Evolutionary conservation across 2,329 filamentous ascomycete genomes (phyloP), one percentile per base, ranked within the genome.

Genomic region (Aspergillus uvarum): DNA sequence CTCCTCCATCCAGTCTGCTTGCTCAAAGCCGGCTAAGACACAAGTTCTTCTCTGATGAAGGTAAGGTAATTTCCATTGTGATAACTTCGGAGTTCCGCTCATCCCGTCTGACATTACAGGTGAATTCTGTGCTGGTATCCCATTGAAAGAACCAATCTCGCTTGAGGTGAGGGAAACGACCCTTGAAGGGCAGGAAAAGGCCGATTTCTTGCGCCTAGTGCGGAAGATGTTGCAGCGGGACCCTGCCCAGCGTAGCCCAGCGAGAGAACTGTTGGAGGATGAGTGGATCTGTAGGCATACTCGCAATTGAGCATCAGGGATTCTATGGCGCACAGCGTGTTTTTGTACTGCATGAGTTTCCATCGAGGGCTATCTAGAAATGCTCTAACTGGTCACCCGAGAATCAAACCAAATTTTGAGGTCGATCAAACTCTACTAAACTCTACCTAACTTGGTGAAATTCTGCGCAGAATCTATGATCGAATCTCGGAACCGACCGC

Each of bases 41-140:
- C 2, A 77, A 76, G 51, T 81, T 79, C 67, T 81, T 80, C 54
- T 71, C 74, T 0, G 61, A 72, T 4, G 53, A 73, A 58, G 77
- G 77, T 75, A 71, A 59, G 59, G 54, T 42, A 54, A 32, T 22
- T 47, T 59, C 38, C 29, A 8, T 24, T 4, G 14, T 7, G 16
- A 19, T 44, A 24, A 4, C 19, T 31, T n/a, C 14, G 8, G 7
- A 52, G 55, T 47, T 31, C 10, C 10, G 22, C 59, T 61, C 32
- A 62, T 58, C 29, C 26, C 44, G 10, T 59, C 14, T 63, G 47
- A 29, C 35, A 50, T 38, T 64, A 21, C 64, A 76, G 74, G 74
- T 32, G 54, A 69, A 0, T 72, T 76, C 12, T 53, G 58, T 19
- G 49, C 59, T 4, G 64, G 59, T 47, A 63, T 69, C 14, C 35